phyloP scores from a whole-genome alignment of 441 rosid genomes.

The Aleurites moluccanus region DNA sequence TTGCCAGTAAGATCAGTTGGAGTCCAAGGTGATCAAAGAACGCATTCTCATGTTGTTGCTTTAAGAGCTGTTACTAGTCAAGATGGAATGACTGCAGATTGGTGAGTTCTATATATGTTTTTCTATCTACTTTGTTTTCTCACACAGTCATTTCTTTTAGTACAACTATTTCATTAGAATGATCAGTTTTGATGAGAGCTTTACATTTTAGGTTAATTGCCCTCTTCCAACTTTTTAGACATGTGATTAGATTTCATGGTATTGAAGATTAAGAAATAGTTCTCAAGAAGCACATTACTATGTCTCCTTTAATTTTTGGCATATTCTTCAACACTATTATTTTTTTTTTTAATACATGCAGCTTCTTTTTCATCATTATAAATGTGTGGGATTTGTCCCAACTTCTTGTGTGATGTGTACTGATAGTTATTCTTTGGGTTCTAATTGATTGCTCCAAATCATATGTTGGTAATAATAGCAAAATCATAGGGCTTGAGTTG shows the following conservation, averaged over 20 bases:
- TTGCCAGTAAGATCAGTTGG: conserved; percentile 89
- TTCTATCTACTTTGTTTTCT: background rate
- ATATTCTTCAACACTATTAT: background rate
- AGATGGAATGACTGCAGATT: conserved; percentile 98
- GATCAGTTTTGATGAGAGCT: background rate
- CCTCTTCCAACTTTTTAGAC: background rate
- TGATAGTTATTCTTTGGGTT: background rate
- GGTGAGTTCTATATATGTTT: conserved; percentile 41
- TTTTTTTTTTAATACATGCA: background rate
- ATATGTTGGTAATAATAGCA: background rate
- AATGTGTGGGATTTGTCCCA: background rate
- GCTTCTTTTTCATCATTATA: background rate
- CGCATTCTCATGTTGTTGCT: conserved; percentile 95
- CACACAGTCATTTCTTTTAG: background rate
- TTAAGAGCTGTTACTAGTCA: conserved; percentile 95
- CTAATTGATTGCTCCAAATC: background rate
- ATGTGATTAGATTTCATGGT: background rate
- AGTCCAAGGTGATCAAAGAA: conserved; percentile 97
- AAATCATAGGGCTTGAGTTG: background rate
- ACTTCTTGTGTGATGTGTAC: background rate
- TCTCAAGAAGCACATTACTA: background rate
- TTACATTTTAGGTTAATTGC: background rate
- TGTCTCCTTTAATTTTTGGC: background rate
- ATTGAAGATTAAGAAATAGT: background rate
- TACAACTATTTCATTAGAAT: background rate